Evolutionary conservation across 2,329 filamentous ascomycete genomes (phyloP), one percentile per base, ranked within the genome.

Genomic region (Amesomyces nigricolor): DNA sequence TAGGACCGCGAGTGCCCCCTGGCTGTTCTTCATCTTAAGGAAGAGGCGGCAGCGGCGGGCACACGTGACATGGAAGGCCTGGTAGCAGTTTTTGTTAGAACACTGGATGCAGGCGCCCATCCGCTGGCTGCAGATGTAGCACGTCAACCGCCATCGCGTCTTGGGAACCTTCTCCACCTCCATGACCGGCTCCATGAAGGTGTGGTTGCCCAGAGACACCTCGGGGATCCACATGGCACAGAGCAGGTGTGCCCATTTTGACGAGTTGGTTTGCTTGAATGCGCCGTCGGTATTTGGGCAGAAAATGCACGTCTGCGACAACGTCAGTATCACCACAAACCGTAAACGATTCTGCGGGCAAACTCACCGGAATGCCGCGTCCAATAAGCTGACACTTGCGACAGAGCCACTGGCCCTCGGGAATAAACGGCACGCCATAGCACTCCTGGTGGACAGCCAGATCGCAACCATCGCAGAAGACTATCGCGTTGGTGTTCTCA

Each of bases 21-120:
- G 88, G 52, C 83, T 88, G 49, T 91, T 91, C 73, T 97, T 99
- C 94, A 99, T 99, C 72, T 92, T 92, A 61, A 99, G 77, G 67
- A 89, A 97, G 0, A 99, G 78, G 60, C 86, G 86, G 47, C 91
- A 91, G 64, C 89, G 84, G 53, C 94, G 83, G 22, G 94, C 94
- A 69, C 94, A 99, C 5, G 94, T 97, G 53, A 96, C 91, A 71
- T 99, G 94, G 70, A 99, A 99, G 8, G 94, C 94, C 66, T 92
- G 87, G 67, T 95, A 99, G 71, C 94, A 99, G 59, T 87, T 89
- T 72, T 96, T 97, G 75, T 97, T 96, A 58, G 91, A 90, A 71
- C 94, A 99, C 71, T 99, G 94, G 58, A 99, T 96, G 71, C 92
- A 97, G 40, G 94, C 92, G 19, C 94, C 94, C 94, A 99, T 99